Evolutionary conservation across 805 yeast genomes (phyloP).

Genomic region (Yarrowia hollandica): DNA sequence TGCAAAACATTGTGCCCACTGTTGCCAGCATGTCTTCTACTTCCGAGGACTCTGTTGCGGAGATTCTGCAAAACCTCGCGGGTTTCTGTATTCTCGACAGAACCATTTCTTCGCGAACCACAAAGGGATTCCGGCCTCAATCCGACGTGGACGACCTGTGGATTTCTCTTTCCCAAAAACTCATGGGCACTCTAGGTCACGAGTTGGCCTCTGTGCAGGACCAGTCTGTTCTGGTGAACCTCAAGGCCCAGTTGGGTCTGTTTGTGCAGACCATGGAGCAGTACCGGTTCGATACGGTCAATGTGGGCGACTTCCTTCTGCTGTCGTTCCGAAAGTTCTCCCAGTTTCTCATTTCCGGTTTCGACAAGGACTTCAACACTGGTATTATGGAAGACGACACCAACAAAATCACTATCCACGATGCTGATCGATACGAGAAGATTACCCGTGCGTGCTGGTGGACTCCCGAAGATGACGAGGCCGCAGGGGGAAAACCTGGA

Average conservation of each 20-base stretch:
- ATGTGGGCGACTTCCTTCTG: conserved; percentile 62
- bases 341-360: conserved; percentile 53
- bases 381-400: conserved; percentile 78
- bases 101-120: conserved; percentile 51
- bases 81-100: conserved; percentile 81
- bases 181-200: conserved; percentile 33
- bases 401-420: conserved; percentile 77
- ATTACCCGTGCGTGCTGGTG: conserved; percentile 72
- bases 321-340: conserved; percentile 61
- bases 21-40: conserved; percentile 50
- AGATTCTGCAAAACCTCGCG: conserved; percentile 49
- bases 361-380: conserved; percentile 59
- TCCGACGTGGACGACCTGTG: conserved; percentile 69
- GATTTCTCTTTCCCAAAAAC: conserved; percentile 56
- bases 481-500: conserved; percentile 12
- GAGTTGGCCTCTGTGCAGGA: conserved; percentile 32
- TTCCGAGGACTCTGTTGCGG: conserved; percentile 30
- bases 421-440: conserved; percentile 58
- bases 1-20: conserved; percentile 66
- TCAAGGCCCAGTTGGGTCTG: conserved; percentile 65
- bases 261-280: conserved; percentile 77
- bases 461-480: conserved; percentile 49
- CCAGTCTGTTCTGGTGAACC: conserved; percentile 45
- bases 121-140: conserved; percentile 65
- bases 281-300: conserved; percentile 58